phyloP scores from a whole-genome alignment of 2,329 filamentous ascomycete species.

The Myriosclerotinia curreyana region DNA sequence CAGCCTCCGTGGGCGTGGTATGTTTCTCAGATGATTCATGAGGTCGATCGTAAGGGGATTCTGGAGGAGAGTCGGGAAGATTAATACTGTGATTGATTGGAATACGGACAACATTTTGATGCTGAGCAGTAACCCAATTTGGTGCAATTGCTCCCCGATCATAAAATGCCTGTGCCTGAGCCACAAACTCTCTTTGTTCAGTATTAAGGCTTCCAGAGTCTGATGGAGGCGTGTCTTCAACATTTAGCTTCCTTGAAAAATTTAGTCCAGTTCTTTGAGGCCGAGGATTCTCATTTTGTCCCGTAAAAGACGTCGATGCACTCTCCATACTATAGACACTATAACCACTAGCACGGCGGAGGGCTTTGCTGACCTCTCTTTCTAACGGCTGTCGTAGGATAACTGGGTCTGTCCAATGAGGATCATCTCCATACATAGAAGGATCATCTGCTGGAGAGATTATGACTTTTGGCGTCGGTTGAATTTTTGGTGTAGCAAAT shows the following conservation, averaged over 20 bases:
- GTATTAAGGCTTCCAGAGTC: conserved; percentile 19
- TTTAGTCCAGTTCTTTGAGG: conserved; percentile 23
- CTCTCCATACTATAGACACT: conserved; percentile 34
- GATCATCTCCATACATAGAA: conserved; percentile 20
- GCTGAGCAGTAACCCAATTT: conserved; percentile 28
- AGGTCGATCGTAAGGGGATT: conserved; percentile 21
- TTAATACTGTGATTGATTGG: conserved; percentile 28
- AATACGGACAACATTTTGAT: conserved; percentile 30
- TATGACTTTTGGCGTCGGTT: conserved; percentile 22
- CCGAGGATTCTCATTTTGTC: conserved; percentile 21
- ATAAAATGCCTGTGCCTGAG: conserved; percentile 30
- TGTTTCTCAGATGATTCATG: conserved; percentile 9
- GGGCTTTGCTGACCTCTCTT: conserved; percentile 36
- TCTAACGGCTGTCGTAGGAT: conserved; percentile 30
- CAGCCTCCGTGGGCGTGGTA: conserved; percentile 23
- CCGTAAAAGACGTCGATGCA: conserved; percentile 26
- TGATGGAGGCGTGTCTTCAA: conserved; percentile 22
- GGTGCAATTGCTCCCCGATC: conserved; percentile 29
- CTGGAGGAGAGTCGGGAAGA: conserved; percentile 28
- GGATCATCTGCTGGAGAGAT: conserved; percentile 25
- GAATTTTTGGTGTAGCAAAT: conserved; percentile 17
- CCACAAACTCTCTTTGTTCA: conserved; percentile 15
- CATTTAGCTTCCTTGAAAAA: conserved; percentile 24
- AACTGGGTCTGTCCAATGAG: conserved; percentile 12
- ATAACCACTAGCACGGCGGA: conserved; percentile 33